These are phyloP conservation scores for Candolleomyces efflorescens DNA, from an alignment of 768 basidiomycete genomes.

Conservation along the genomic window DNA sequence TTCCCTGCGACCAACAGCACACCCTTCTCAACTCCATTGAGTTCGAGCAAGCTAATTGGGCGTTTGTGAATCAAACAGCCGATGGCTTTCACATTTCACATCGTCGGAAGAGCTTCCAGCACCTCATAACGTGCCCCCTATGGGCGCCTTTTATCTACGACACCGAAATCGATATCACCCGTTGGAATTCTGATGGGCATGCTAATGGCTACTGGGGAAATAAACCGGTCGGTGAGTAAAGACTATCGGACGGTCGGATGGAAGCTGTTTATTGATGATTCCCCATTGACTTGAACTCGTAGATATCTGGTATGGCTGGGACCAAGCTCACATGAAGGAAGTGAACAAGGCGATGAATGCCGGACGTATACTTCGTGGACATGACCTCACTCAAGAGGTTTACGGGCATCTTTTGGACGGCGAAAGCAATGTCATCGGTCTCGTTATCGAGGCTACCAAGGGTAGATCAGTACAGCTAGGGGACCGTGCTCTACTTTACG, in stretches of 20 bases:
- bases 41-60: slow-evolving; percentile 33
- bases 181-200: slow-evolving; percentile 23
- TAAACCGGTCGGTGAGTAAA: slow-evolving; percentile 29
- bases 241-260: not conserved
- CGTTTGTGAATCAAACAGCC: slow-evolving; percentile 23
- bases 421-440: slow-evolving; percentile 27
- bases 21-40: slow-evolving; percentile 24
- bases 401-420: slow-evolving; percentile 29
- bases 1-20: slow-evolving; percentile 15
- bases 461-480: slow-evolving; percentile 24
- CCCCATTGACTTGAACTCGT: not conserved
- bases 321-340: slow-evolving; percentile 17
- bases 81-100: slow-evolving; percentile 29
- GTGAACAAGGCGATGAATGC: slow-evolving; percentile 29
- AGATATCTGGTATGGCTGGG: slow-evolving; percentile 32
- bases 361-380: slow-evolving; percentile 22
- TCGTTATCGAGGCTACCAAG: slow-evolving; percentile 32
- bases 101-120: slow-evolving; percentile 17
- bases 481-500: slow-evolving; percentile 28
- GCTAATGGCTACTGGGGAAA: slow-evolving; percentile 35
- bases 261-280: not conserved
- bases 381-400: slow-evolving; percentile 33
- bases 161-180: slow-evolving; percentile 30
- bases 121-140: slow-evolving; percentile 23
- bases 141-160: slow-evolving; percentile 35